Evolutionary conservation across 352 stramenopile species (phyloP).

Genomic region (Phytophthora syringae): DNA sequence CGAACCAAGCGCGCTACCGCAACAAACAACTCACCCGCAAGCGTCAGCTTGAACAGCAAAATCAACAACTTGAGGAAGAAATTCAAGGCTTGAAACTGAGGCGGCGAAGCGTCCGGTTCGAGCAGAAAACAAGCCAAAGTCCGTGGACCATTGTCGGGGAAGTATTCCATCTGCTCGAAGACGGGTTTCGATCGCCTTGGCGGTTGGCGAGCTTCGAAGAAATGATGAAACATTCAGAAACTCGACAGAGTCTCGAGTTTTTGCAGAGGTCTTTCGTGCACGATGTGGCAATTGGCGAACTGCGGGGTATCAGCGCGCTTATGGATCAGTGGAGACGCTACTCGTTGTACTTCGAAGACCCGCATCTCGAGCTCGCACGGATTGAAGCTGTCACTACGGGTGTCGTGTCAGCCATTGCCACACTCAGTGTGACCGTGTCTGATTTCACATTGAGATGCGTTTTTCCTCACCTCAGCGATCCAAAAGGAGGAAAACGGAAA

Average conservation of each 20-base stretch:
- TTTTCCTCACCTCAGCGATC: conserved; percentile 7
- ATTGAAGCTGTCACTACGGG: conserved; percentile 7
- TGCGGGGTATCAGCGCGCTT: conserved; percentile 16
- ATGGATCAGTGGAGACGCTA: conserved; percentile 32
- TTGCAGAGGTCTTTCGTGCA: conserved; percentile 15
- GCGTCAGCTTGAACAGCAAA: conserved; percentile 9
- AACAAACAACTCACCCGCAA: conserved; percentile 21
- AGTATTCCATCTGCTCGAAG: conserved; percentile 21
- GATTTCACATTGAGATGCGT: conserved; percentile 18
- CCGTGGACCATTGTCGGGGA: conserved; percentile 26
- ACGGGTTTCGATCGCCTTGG: conserved; percentile 22
- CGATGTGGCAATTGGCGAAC: conserved; percentile 12
- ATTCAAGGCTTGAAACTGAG: too few relatives aligned
- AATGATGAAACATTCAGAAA: too few relatives aligned
- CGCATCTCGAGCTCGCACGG: conserved; percentile 13
- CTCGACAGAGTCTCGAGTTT: too few relatives aligned
- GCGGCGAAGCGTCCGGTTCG: conserved; percentile 7
- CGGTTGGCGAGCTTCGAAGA: too few relatives aligned
- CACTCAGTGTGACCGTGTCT: conserved; percentile 14
- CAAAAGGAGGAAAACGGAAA: conserved; percentile 3
- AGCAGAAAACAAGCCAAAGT: conserved; percentile 16
- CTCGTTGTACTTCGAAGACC: conserved; percentile 23
- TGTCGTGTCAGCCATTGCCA: conserved; percentile 15
- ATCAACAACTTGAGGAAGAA: conserved; percentile 18
- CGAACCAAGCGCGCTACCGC: conserved; percentile 31